These are phyloP conservation scores for Hypsizygus marmoreus DNA, from an alignment of 768 basidiomycete species.

Conservation along the genomic window DNA sequence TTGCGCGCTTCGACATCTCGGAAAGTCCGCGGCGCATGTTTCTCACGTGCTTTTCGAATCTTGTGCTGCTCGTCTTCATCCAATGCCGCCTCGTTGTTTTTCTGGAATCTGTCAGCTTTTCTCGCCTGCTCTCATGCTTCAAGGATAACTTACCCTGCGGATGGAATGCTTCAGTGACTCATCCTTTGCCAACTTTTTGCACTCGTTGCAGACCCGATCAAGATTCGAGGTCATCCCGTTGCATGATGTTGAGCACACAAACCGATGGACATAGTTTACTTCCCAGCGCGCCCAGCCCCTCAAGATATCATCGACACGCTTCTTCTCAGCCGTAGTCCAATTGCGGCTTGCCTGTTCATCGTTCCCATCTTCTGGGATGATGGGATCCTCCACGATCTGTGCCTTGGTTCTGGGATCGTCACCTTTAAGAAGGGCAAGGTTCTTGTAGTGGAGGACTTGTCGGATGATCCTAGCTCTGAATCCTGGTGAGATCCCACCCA, in stretches of 20 bases:
- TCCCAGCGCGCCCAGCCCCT: conserved; percentile 1
- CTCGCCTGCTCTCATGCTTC: too few relatives aligned
- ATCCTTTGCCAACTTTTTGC: background rate
- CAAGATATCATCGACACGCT: background rate
- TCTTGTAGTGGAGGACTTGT: background rate
- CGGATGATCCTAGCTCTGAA: background rate
- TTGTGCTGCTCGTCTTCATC: background rate
- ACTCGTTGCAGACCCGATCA: background rate
- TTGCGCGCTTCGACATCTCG: background rate
- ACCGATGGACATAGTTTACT: background rate
- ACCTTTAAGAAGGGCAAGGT: background rate
- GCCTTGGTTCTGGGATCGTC: background rate
- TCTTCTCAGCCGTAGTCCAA: background rate
- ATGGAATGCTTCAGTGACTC: background rate
- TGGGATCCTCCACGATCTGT: background rate
- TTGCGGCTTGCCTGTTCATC: background rate
- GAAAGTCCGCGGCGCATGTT: background rate
- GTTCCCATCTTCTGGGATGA: background rate
- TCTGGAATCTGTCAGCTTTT: background rate
- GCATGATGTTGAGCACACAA: background rate
- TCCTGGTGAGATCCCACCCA: background rate
- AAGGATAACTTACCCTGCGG: background rate
- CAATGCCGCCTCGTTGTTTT: background rate
- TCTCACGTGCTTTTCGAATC: background rate
- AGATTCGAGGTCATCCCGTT: background rate